Evolutionary conservation across 306 rosid genomes (phyloP).

Genomic region (Mucuna pruriens): DNA sequence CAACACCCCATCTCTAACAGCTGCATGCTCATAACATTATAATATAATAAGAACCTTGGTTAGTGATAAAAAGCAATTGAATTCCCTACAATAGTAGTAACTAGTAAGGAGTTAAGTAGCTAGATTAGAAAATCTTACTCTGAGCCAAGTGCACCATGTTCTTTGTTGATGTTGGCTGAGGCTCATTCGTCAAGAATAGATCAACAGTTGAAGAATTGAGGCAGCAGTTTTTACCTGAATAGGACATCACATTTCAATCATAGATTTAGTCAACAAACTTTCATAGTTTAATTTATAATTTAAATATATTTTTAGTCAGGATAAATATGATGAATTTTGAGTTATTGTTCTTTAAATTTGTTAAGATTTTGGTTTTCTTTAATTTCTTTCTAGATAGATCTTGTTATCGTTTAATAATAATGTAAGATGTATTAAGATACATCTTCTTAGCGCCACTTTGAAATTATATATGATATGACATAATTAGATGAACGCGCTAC

Average conservation of each 20-base stretch:
- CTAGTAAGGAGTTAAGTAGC: not conserved
- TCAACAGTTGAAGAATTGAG: constrained; percentile 80
- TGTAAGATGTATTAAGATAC: not conserved
- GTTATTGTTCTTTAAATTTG: not conserved
- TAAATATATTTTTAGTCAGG: not conserved
- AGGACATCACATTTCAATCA: constrained; percentile 22
- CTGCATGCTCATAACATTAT: constrained; percentile 46
- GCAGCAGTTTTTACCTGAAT: constrained; percentile 78
- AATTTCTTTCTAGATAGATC: not conserved
- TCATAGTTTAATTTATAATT: not conserved
- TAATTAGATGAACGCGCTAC: not conserved
- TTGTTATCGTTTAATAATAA: not conserved
- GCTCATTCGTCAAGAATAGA: constrained; percentile 67
- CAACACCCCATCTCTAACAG: constrained; percentile 60
- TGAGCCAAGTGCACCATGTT: constrained; percentile 89
- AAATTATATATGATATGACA: not conserved
- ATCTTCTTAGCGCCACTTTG: not conserved
- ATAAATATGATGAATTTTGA: not conserved
- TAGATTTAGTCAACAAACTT: not conserved
- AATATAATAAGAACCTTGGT: not conserved
- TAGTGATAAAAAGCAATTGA: not conserved
- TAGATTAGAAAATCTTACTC: constrained; percentile 50
- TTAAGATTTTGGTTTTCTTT: not conserved
- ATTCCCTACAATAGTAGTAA: not conserved
- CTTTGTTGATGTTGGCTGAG: constrained; percentile 83